Conservation (phyloP, 140 eudicot genomes). For the Erigeron philadelphicus region DNA sequence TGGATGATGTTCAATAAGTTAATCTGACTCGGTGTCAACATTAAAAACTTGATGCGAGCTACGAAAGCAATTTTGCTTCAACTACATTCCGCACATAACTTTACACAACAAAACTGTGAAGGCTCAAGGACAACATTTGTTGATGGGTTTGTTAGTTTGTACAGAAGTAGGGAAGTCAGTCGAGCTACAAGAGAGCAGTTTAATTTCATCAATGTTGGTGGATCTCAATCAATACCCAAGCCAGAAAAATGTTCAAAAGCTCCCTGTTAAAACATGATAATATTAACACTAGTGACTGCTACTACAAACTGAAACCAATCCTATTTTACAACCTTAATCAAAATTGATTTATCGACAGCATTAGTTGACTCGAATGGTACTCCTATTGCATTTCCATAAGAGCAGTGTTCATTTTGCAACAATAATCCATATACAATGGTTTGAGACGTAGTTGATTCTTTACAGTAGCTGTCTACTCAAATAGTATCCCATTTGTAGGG, state of each 20-base stretch:
- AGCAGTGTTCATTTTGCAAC: not conserved
- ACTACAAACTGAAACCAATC: not conserved
- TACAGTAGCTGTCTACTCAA: not conserved
- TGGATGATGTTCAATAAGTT: too few species aligned
- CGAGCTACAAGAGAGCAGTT: too few species aligned
- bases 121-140: not conserved
- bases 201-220: too few species aligned
- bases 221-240: not conserved
- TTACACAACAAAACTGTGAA: slow-evolving; percentile 3
- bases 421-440: not conserved
- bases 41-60: too few species aligned
- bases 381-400: not conserved
- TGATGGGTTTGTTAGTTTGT: slow-evolving; percentile 3
- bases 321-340: not conserved
- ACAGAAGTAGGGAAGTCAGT: not conserved
- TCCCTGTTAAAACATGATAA: not conserved
- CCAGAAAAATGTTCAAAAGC: slow-evolving; percentile 3
- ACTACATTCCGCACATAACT: not conserved
- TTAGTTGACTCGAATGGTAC: not conserved
- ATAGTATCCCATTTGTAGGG: not conserved
- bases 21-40: too few species aligned
- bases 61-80: too few species aligned
- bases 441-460: not conserved
- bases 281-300: not conserved
- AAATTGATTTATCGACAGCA: not conserved